Conservation (phyloP, 2,329 filamentous ascomycete species). For the Cladosporium halotolerans region DNA sequence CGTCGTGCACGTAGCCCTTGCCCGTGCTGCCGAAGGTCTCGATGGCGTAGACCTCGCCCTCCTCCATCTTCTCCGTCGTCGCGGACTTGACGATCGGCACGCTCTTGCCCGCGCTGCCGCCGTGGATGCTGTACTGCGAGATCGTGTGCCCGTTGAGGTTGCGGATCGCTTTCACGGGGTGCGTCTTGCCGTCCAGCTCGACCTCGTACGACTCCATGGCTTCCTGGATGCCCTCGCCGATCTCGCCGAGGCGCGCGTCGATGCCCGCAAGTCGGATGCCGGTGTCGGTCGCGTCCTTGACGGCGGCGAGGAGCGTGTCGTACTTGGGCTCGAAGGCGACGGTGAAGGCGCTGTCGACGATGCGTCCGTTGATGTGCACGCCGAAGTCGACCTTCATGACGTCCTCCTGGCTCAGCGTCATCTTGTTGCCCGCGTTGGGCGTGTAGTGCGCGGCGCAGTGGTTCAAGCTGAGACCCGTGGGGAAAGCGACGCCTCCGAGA, state of each 20-base stretch:
- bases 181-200: constrained; percentile 47
- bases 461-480: constrained; percentile 50
- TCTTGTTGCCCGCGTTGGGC: constrained; percentile 55
- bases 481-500: constrained; percentile 50
- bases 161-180: constrained; percentile 51
- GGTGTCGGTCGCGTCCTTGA: constrained; percentile 67
- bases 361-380: constrained; percentile 72
- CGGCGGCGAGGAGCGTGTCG: constrained; percentile 66
- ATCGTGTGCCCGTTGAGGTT: constrained; percentile 53
- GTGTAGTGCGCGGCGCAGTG: constrained; percentile 52
- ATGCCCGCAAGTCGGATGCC: constrained; percentile 48
- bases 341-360: constrained; percentile 77
- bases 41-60: constrained; percentile 53
- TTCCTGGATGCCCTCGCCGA: constrained; percentile 54
- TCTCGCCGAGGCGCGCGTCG: constrained; percentile 49
- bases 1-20: constrained; percentile 43
- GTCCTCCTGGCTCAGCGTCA: constrained; percentile 66
- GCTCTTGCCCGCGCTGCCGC: constrained; percentile 47
- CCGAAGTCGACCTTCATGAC: constrained; percentile 81
- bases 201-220: constrained; percentile 58
- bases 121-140: constrained; percentile 49
- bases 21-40: constrained; percentile 55
- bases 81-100: constrained; percentile 50
- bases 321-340: constrained; percentile 69
- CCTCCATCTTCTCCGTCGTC: constrained; percentile 50